Percentiles rank a stretch among this genome's conserved stretches.
These are phyloP conservation scores for Quercus lobata DNA, from an alignment of 331 rosid species.

Conservation along the genomic window DNA sequence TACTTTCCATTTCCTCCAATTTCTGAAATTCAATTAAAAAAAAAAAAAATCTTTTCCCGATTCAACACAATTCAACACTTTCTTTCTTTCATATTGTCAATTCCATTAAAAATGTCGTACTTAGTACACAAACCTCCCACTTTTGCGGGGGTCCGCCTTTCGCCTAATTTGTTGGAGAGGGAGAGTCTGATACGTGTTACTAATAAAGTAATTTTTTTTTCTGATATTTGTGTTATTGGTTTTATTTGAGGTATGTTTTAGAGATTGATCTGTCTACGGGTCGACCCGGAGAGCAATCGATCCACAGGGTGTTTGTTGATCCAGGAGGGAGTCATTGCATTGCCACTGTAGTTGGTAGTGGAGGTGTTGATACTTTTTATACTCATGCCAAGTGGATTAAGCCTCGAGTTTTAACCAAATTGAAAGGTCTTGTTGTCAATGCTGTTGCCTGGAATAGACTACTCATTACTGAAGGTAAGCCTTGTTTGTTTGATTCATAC, in stretches of 20 bases:
- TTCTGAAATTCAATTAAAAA: too few relatives aligned
- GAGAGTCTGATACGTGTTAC: too few relatives aligned
- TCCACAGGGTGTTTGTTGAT: slow-evolving; percentile 93
- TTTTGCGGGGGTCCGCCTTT: too few relatives aligned
- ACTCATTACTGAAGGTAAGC: slow-evolving; percentile 83
- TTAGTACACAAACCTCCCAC: too few relatives aligned
- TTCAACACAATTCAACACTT: too few relatives aligned
- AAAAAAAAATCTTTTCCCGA: too few relatives aligned
- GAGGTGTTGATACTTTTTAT: slow-evolving; percentile 86
- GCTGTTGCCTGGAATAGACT: slow-evolving; percentile 93
- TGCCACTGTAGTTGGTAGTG: slow-evolving; percentile 69
- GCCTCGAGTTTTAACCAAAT: slow-evolving; percentile 77
- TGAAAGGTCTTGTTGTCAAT: slow-evolving; percentile 85
- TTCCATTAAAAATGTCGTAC: too few relatives aligned
- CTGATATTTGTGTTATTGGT: slow-evolving; percentile 14
- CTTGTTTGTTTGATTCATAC: slow-evolving; percentile 8
- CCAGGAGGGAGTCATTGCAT: slow-evolving; percentile 98
- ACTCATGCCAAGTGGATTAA: slow-evolving; percentile 91
- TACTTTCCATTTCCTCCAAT: background rate
- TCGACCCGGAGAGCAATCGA: slow-evolving; percentile 91
- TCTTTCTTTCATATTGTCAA: too few relatives aligned
- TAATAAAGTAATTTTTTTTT: background rate
- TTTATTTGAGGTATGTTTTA: slow-evolving; percentile 34
- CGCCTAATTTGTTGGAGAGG: too few relatives aligned
- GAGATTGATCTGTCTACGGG: slow-evolving; percentile 83